These are phyloP conservation scores for Leccinum fallax DNA, from an alignment of 1,284 basidiomycete genomes.

Conservation along the genomic window DNA sequence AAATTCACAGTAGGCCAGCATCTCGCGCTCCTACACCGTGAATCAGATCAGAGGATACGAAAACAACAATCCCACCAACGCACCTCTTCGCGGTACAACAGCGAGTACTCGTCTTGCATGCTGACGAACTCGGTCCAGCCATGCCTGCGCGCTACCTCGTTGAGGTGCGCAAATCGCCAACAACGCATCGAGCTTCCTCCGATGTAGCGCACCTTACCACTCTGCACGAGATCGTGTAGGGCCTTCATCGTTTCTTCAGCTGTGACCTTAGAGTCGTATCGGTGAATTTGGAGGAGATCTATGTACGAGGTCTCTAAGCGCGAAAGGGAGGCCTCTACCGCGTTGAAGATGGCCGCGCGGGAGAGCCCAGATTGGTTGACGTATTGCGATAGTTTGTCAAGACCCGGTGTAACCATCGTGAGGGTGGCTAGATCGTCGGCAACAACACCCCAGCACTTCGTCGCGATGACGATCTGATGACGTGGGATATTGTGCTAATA, in stretches of 20 bases:
- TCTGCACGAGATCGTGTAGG: background rate
- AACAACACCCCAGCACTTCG: background rate
- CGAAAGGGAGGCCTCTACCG: background rate
- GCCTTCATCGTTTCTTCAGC: background rate
- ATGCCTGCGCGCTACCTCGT: background rate
- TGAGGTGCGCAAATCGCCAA: background rate
- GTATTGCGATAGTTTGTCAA: background rate
- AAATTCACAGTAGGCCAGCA: background rate
- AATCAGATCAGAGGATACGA: background rate
- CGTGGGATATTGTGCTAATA: background rate
- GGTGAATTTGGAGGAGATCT: background rate
- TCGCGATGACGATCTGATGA: background rate
- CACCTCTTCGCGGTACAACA: background rate
- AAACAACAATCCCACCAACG: background rate
- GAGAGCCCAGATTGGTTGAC: background rate
- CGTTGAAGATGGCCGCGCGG: background rate
- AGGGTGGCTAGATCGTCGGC: background rate
- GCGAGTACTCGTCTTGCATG: background rate
- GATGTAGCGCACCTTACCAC: background rate
- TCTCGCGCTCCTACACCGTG: background rate
- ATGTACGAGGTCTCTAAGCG: background rate
- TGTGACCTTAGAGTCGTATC: background rate
- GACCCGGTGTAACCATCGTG: background rate
- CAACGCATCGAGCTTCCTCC: background rate
- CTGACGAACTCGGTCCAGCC: background rate